Conservation (phyloP, 345 rosid genomes). For the Euphorbia peplus region DNA sequence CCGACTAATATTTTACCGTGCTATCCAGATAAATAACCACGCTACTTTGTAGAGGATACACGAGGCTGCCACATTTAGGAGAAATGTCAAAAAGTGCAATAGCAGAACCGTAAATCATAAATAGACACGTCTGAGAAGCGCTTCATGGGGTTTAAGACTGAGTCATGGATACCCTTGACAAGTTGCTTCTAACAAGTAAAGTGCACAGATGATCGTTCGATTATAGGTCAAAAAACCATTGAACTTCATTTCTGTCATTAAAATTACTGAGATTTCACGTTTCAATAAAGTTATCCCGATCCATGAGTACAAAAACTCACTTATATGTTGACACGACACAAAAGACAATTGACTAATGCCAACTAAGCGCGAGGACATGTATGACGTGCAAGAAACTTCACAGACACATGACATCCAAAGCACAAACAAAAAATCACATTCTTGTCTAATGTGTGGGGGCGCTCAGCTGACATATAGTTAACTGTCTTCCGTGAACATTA, state of each 20-base stretch:
- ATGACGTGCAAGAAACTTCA: too few species aligned
- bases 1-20: not conserved
- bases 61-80: not conserved
- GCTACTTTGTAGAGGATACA: not conserved
- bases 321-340: too few species aligned
- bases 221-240: not conserved
- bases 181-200: not conserved
- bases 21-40: not conserved
- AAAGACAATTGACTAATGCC: too few species aligned
- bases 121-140: not conserved
- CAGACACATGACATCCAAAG: too few species aligned
- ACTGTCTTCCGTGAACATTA: not conserved
- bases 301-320: too few species aligned
- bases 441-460: too few species aligned
- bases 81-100: not conserved
- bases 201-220: not conserved
- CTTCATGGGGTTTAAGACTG: not conserved
- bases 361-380: too few species aligned
- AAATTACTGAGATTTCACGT: too few species aligned
- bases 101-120: not conserved
- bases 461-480: not conserved
- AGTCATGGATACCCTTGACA: not conserved
- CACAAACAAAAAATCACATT: too few species aligned
- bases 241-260: too few species aligned
- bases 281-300: too few species aligned